Conservation (phyloP, 495 filamentous ascomycete species). For the Xylaria flabelliformis region DNA sequence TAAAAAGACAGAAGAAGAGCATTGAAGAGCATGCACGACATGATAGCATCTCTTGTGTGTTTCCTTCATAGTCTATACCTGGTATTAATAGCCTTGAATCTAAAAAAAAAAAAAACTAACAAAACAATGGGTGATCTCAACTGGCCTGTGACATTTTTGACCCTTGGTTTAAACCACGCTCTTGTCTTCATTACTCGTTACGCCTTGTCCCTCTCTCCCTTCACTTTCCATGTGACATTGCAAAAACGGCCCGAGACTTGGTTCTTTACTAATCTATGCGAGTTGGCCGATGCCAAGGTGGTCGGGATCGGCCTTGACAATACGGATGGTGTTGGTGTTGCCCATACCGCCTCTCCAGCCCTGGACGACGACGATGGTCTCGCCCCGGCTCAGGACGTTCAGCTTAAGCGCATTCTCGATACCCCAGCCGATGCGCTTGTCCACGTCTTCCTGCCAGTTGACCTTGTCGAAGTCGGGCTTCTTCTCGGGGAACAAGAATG, state of each 20-base stretch:
- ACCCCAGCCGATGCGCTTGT: constrained; percentile 95
- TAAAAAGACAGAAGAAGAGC: neutral
- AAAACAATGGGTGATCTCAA: constrained; percentile 1
- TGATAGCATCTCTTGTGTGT: neutral
- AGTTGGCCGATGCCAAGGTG: constrained; percentile 52
- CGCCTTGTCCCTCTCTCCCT: constrained; percentile 3
- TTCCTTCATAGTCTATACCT: constrained; percentile 13
- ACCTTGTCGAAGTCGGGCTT: constrained; percentile 90
- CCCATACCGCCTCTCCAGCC: constrained; percentile 98
- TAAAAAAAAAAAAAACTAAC: constrained; percentile 1
- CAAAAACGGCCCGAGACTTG: neutral
- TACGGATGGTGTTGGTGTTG: constrained; percentile 88
- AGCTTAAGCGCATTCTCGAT: constrained; percentile 83
- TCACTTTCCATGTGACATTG: neutral
- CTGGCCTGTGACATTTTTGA: neutral
- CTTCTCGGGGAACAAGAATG: constrained; percentile 88
- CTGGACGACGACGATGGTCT: constrained; percentile 92
- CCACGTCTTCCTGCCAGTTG: constrained; percentile 98
- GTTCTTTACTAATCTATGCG: neutral
- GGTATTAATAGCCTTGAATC: constrained; percentile 15
- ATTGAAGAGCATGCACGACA: neutral
- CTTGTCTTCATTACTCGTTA: constrained; percentile 21
- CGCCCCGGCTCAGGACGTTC: constrained; percentile 79
- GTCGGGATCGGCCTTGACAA: constrained; percentile 61
- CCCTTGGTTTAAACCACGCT: constrained; percentile 1